phyloP scores from a whole-genome alignment of 352 stramenopile genomes.

The Plasmopara viticola region DNA sequence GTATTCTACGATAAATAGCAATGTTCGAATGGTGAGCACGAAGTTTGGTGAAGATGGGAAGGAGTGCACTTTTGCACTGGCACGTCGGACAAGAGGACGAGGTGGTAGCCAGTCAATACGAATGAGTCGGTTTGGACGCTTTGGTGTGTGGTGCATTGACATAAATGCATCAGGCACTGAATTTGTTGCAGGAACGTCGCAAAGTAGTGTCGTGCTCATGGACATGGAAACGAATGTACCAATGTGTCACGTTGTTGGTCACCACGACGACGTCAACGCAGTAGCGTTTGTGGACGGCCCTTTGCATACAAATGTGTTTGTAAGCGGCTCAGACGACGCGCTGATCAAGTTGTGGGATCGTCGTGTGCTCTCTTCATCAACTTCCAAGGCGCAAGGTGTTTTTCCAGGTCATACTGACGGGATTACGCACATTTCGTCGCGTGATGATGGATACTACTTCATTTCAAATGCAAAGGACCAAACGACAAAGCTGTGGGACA shows the following conservation, averaged over 20 bases:
- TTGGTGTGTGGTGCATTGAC: conserved; percentile 76
- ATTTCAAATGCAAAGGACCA: conserved; percentile 86
- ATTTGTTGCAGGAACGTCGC: conserved; percentile 74
- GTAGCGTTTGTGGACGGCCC: conserved; percentile 80
- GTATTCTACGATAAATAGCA: conserved; percentile 80
- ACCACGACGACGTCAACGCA: conserved; percentile 77
- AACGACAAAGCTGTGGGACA: conserved; percentile 79
- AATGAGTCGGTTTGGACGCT: conserved; percentile 38
- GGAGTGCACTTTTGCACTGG: conserved; percentile 44
- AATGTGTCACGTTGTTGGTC: conserved; percentile 62
- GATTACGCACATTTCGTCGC: conserved; percentile 72
- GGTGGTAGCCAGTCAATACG: conserved; percentile 8
- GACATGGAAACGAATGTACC: conserved; percentile 69
- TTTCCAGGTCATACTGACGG: conserved; percentile 82
- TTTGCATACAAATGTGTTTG: conserved; percentile 80
- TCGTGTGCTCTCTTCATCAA: conserved; percentile 65
- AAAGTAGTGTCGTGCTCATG: conserved; percentile 71
- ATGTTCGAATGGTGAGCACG: conserved; percentile 72
- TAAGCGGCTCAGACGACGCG: conserved; percentile 76
- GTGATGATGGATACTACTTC: conserved; percentile 84
- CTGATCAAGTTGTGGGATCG: conserved; percentile 85
- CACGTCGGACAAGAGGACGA: conserved; percentile 20
- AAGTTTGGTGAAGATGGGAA: conserved; percentile 47
- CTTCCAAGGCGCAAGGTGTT: conserved; percentile 66
- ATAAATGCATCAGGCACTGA: conserved; percentile 71